Evolutionary conservation across 2,329 filamentous ascomycete species (phyloP), one percentile per base, ranked within the genome.

Genomic region (Hypoxylon sp.): DNA sequence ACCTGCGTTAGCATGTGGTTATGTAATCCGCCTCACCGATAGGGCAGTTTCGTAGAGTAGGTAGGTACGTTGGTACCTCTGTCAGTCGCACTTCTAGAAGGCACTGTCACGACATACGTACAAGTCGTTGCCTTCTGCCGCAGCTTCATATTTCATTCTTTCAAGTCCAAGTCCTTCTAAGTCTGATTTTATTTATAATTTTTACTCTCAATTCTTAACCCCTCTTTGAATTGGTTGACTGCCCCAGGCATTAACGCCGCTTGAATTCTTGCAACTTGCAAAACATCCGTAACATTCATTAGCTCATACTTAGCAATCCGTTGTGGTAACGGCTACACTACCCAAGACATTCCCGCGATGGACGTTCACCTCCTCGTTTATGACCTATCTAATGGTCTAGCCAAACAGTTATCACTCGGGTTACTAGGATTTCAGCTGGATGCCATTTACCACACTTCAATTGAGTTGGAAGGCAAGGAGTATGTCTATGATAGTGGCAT

Each of bases 381-480:
- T 65, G 89, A 93, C 73, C 78, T 93, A 36, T 92, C 89, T 1
- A 71, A 70, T n/a, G 81, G 81, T 13, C 62, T 84, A 30, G 81
- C 81, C 9, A 75, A 76, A 7, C 75, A 83, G 59, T 74, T 84
- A 74, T 83, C 80, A 12, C 70, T 74, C 73, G 71, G 76, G 54
- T 60, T 78, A 45, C 69, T 86, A 7, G 74, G 80, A 11, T 79
- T 83, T 59, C 75, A 81, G 42, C 90, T 97, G 38, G 93, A 97
- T 70, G 94, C 94, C 44, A 84, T 99, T 43, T 97, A 97, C 63
- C 94, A 99, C 70, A 97, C 94, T 0, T 90, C 92, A 0, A 86
- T 99, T 44, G 87, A 96, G 30, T 78, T 97, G 27, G 82, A 86
- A 42, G 86, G 87, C n/a, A 81, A 88, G 40, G 94, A 99, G 72